Evolutionary conservation across 139 green algal genomes (phyloP), one percentile per base, ranked within the genome.

Genomic region (Volvox africanus): DNA sequence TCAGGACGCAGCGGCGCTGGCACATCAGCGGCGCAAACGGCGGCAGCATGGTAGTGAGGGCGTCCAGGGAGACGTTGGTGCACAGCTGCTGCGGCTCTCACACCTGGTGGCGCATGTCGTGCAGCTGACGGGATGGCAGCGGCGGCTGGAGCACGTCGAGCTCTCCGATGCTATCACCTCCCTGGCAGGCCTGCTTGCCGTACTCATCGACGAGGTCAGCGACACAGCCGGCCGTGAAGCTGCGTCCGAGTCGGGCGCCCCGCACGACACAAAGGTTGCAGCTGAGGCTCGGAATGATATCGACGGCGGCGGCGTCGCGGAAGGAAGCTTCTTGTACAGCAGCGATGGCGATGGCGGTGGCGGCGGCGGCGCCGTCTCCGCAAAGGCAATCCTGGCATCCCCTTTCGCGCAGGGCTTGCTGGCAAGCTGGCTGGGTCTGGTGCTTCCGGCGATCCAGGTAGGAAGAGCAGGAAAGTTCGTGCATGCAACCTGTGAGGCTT

Each of bases 81-180:
- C 21, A 33, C 36, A 55, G 67, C 17, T 67, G 2, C 21, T 86
- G 81, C 67, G 19, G 83, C 24, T 80, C 33, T 18, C 2, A 0
- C 28, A 67, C 20, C 67, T 89, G 26, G 83, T 68, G 36, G 67
- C 83, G 0, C 36, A 80, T 44, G 36, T 89, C 3, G 16, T 89
- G n/a, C 83, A 81, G 68, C 67, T 89, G 26, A 36, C 83, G 2
- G 83, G 83, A 22, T 89, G 83, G 83, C 36, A 35, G 35, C 24
- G 32, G 26, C 67, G 83, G 67, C 36, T 89, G 0, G 36, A n/a
- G 21, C 67, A 37, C 22, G 33, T 89, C 0, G 68, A 35, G 14
- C 68, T 89, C 1, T 28, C 26, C 24, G 35, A 28, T 35, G 83
- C 36, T 37, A 28, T 61, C 14, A n/a, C 16, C 0, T 81, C 83